Conservation (phyloP, 2,329 filamentous ascomycete species). For the Colletotrichum caudatum region DNA sequence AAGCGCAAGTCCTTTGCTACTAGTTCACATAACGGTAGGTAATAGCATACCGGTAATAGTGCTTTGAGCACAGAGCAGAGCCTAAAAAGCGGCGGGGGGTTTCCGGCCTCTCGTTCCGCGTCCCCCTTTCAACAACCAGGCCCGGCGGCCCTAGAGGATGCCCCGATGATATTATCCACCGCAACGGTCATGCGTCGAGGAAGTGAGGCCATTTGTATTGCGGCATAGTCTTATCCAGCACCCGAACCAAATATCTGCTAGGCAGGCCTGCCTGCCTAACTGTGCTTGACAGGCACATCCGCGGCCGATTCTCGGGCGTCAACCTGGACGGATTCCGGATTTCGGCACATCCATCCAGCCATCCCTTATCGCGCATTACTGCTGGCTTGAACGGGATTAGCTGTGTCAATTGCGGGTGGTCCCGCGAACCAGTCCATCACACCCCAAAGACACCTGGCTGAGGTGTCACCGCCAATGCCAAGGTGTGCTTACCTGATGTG, state of each 20-base stretch:
- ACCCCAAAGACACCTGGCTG: neutral
- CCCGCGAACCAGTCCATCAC: neutral
- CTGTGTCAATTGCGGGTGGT: neutral
- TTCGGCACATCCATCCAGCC: neutral
- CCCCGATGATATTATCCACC: neutral
- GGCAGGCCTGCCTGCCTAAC: neutral
- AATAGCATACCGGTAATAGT: too few species aligned
- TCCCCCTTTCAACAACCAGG: neutral
- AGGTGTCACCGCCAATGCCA: neutral
- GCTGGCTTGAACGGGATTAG: neutral
- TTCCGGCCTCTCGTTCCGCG: neutral
- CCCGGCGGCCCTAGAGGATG: neutral
- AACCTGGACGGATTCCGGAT: neutral
- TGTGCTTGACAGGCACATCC: neutral
- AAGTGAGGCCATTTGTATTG: neutral
- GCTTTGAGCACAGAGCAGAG: neutral
- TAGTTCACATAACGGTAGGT: too few species aligned
- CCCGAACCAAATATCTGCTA: too few species aligned
- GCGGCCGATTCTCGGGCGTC: neutral
- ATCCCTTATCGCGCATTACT: neutral
- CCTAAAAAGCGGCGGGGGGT: neutral
- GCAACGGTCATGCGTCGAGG: neutral
- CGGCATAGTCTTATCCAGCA: neutral
- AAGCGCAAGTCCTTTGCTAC: slow-evolving; percentile 1
- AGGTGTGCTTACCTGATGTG: neutral